Percentiles rank a stretch among this genome's conserved stretches.
phyloP scores from a whole-genome alignment of 2,329 filamentous ascomycete species.

The Aspergillus proliferans region DNA sequence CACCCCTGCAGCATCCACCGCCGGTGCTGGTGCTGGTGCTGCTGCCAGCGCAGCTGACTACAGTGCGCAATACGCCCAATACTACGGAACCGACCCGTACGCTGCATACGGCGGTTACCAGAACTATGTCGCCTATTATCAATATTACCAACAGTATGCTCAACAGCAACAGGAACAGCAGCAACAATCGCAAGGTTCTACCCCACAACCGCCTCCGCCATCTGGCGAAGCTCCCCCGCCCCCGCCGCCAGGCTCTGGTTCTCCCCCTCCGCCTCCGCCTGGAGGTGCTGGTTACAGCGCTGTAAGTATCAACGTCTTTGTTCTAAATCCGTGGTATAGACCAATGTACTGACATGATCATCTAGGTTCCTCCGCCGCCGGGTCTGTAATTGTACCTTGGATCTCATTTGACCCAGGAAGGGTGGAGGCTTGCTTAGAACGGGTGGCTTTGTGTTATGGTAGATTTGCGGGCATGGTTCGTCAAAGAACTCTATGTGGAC shows the following conservation, averaged over 20 bases:
- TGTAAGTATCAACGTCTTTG: conserved; percentile 41
- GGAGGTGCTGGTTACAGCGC: conserved; percentile 56
- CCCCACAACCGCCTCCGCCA: conserved; percentile 53
- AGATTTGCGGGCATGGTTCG: too few species aligned
- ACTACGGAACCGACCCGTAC: conserved; percentile 76
- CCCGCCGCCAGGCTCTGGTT: conserved; percentile 56
- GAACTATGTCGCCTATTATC: conserved; percentile 57
- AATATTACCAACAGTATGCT: conserved; percentile 66
- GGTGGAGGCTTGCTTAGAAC: too few species aligned
- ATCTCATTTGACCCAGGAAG: too few species aligned
- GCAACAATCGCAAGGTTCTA: conserved; percentile 37
- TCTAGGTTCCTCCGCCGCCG: conserved; percentile 47
- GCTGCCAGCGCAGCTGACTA: conserved; percentile 54
- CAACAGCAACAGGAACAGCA: conserved; percentile 43
- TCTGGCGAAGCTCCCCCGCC: conserved; percentile 51
- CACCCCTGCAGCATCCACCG: conserved; percentile 2
- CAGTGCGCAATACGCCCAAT: conserved; percentile 74
- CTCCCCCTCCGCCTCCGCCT: conserved; percentile 55
- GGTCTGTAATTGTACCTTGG: conserved; percentile 35
- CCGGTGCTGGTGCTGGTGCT: conserved; percentile 14
- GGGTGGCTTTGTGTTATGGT: too few species aligned
- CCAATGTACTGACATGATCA: conserved; percentile 2
- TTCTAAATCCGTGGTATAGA: not conserved
- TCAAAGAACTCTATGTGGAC: too few species aligned
- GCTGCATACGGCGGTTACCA: conserved; percentile 85